Evolutionary conservation across 176 grass and related monocot species (phyloP).

Genomic region (Oryza longistaminata): DNA sequence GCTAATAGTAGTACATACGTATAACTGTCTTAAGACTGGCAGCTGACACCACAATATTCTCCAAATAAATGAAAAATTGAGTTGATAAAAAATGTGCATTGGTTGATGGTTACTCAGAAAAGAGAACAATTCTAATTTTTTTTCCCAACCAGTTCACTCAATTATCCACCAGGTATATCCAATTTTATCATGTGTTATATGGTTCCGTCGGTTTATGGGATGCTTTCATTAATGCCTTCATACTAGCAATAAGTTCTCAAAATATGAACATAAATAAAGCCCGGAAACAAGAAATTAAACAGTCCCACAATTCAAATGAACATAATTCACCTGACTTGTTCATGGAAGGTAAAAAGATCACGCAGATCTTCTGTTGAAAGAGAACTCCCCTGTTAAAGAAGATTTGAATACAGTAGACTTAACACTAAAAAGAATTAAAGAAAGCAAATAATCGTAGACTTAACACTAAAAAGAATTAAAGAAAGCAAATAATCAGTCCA

Average conservation of each 20-base stretch:
- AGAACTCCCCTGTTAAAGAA: conserved; percentile 69
- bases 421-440: conserved; percentile 7
- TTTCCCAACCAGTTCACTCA: not conserved
- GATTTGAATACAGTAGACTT: conserved; percentile 33
- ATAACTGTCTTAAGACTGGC: not conserved
- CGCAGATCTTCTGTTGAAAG: conserved; percentile 87
- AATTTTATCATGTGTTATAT: conserved; percentile 12
- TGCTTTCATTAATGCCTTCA: not conserved
- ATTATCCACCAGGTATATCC: conserved; percentile 1
- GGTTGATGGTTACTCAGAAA: not conserved
- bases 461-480: conserved; percentile 8
- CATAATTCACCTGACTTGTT: conserved; percentile 68
- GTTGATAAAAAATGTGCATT: not conserved
- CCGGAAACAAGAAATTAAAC: not conserved
- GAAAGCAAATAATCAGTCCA: conserved; percentile 8
- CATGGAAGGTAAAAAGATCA: conserved; percentile 90
- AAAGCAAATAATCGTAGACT: conserved; percentile 15
- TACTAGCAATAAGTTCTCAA: conserved; percentile 15
- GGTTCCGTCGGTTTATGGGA: conserved; percentile 22
- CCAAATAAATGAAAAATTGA: not conserved
- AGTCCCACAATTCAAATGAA: conserved; percentile 16
- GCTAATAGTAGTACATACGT: not conserved
- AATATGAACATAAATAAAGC: not conserved
- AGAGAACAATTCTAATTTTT: not conserved
- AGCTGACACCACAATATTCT: conserved; percentile 5